Conservation (phyloP, 2,329 filamentous ascomycete species). For the Endocalyx cinctus region DNA sequence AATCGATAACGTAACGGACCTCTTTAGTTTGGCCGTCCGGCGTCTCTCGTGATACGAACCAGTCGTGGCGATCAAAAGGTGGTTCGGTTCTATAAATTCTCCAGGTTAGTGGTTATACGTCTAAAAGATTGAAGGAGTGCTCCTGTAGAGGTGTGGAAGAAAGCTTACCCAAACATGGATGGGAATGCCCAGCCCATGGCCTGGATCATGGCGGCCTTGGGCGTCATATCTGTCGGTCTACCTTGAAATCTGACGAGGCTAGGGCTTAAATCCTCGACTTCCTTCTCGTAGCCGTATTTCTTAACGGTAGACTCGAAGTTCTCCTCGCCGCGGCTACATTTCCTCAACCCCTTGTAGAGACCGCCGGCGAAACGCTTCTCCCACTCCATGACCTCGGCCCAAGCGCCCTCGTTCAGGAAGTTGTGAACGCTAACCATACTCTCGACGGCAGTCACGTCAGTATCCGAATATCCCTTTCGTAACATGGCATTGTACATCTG, state of each 20-base stretch:
- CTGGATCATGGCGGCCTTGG: slow-evolving; percentile 82
- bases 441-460: slow-evolving; percentile 87
- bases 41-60: slow-evolving; percentile 77
- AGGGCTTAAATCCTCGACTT: slow-evolving; percentile 56
- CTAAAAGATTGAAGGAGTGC: not conserved
- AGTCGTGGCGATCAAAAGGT: slow-evolving; percentile 95
- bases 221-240: slow-evolving; percentile 81
- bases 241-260: slow-evolving; percentile 84
- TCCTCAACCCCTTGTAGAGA: slow-evolving; percentile 65
- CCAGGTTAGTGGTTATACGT: slow-evolving; percentile 8
- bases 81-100: slow-evolving; percentile 66
- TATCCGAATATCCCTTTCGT: slow-evolving; percentile 93
- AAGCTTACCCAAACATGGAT: slow-evolving; percentile 64
- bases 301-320: slow-evolving; percentile 41
- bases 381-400: slow-evolving; percentile 92
- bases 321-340: slow-evolving; percentile 70
- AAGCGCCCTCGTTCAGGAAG: slow-evolving; percentile 95
- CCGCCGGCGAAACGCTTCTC: slow-evolving; percentile 80
- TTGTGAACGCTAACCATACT: slow-evolving; percentile 98
- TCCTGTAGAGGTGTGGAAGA: not conserved
- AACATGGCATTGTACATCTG: slow-evolving; percentile 99
- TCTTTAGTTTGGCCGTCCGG: slow-evolving; percentile 68
- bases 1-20: slow-evolving; percentile 94
- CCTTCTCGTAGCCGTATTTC: slow-evolving; percentile 44
- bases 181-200: slow-evolving; percentile 77